Evolutionary conservation across 441 rosid species (phyloP).

Genomic region (Aleurites moluccanus): DNA sequence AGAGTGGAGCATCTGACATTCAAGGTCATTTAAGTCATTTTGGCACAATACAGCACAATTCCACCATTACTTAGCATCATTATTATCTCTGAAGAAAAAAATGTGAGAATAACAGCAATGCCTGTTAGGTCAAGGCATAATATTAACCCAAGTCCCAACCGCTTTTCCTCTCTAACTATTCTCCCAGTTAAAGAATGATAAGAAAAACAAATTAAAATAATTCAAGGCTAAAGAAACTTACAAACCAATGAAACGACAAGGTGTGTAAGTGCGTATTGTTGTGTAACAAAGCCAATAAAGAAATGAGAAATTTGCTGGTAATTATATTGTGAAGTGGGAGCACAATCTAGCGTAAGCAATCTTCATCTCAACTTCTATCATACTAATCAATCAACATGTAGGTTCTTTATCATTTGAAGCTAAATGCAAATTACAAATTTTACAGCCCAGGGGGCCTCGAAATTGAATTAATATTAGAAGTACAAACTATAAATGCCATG

Average conservation of each 20-base stretch:
- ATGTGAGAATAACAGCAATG: neutral
- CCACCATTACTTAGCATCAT: too few species aligned
- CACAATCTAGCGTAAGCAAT: neutral
- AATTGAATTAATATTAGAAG: conserved; percentile 16
- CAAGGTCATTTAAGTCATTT: conserved; percentile 31
- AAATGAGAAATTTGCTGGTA: neutral
- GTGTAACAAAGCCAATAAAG: neutral
- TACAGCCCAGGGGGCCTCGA: conserved; percentile 13
- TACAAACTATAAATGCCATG: conserved; percentile 13
- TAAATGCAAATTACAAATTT: conserved; percentile 22
- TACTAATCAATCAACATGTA: conserved; percentile 1
- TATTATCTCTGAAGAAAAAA: neutral
- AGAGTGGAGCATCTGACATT: conserved; percentile 1
- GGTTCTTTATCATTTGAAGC: conserved; percentile 11
- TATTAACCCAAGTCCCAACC: too few species aligned
- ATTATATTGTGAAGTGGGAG: neutral
- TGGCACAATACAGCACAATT: too few species aligned
- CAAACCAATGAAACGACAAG: neutral
- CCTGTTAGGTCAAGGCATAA: neutral
- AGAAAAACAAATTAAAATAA: neutral
- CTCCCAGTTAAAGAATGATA: too few species aligned
- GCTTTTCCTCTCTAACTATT: neutral
- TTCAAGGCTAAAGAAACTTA: neutral
- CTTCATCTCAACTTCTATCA: conserved; percentile 13
- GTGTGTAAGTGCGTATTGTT: neutral